Evolutionary conservation across 768 basidiomycete species (phyloP).

Genomic region (Roridomyces roridus): DNA sequence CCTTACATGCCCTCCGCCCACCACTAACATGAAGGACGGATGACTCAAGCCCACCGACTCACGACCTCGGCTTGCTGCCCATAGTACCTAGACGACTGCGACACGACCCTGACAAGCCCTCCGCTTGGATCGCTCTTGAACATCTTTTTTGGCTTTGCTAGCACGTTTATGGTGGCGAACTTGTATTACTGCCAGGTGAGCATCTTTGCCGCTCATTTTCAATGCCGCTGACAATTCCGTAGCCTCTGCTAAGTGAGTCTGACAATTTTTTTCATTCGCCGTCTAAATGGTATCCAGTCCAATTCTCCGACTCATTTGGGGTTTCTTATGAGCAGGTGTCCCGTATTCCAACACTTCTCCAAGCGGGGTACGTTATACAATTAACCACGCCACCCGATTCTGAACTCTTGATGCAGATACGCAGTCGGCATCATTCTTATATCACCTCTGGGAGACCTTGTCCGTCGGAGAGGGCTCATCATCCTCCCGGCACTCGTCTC

Average conservation of each 20-base stretch:
- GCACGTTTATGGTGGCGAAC: conserved; percentile 71
- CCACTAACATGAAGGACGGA: not conserved
- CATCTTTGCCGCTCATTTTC: too few relatives aligned
- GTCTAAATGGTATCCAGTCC: conserved; percentile 34
- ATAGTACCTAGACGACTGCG: conserved; percentile 64
- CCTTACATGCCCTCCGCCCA: too few relatives aligned
- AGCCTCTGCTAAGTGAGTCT: conserved; percentile 70
- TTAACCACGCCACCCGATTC: too few relatives aligned
- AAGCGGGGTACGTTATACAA: conserved; percentile 73
- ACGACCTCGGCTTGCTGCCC: conserved; percentile 68
- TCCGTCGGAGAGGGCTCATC: conserved; percentile 75
- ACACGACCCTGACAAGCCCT: conserved; percentile 56
- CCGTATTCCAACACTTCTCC: conserved; percentile 53
- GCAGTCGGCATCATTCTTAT: conserved; percentile 76
- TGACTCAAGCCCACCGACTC: not conserved
- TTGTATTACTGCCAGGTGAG: conserved; percentile 75
- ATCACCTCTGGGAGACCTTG: conserved; percentile 83
- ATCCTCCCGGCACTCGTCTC: conserved; percentile 61
- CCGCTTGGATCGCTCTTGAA: conserved; percentile 61
- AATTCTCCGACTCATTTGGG: conserved; percentile 46
- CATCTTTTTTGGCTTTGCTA: conserved; percentile 64
- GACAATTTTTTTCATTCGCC: not conserved
- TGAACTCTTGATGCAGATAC: conserved; percentile 52
- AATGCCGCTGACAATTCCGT: not conserved
- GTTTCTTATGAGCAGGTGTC: conserved; percentile 33